phyloP scores from a whole-genome alignment of 2,329 filamentous ascomycete species.

The Zymoseptoria crescenta region DNA sequence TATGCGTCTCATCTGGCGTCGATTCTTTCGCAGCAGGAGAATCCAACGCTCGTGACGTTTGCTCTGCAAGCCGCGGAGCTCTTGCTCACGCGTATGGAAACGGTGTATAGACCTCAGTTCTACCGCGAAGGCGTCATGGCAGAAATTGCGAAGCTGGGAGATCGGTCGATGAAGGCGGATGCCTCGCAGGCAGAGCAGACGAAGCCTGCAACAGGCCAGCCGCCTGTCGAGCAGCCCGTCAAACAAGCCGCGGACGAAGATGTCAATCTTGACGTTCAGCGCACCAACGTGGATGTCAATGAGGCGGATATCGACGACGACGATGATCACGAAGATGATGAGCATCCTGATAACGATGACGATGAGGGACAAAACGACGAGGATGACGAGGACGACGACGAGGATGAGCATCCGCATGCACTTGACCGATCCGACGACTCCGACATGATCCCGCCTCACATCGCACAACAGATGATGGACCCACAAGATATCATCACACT shows the following conservation, averaged over 20 bases:
- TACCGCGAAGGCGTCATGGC: constrained; percentile 93
- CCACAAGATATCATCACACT: constrained; percentile 66
- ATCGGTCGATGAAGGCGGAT: constrained; percentile 28
- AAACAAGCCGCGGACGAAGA: constrained; percentile 33
- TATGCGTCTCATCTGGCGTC: constrained; percentile 94
- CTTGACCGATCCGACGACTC: constrained; percentile 48
- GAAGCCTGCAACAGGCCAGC: constrained; percentile 6
- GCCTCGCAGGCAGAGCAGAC: constrained; percentile 5
- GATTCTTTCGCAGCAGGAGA: constrained; percentile 91
- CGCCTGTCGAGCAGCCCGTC: constrained; percentile 19
- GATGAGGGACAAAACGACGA: constrained; percentile 32
- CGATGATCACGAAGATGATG: constrained; percentile 56
- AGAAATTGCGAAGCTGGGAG: constrained; percentile 76
- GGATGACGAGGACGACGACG: constrained; percentile 26
- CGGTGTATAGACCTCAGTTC: constrained; percentile 91
- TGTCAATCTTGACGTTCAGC: constrained; percentile 47
- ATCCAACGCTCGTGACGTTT: constrained; percentile 75
- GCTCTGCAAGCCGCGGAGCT: constrained; percentile 86
- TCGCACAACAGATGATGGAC: constrained; percentile 33
- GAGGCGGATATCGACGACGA: constrained; percentile 6
- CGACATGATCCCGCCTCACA: constrained; percentile 36
- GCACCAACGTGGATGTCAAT: constrained; percentile 28
- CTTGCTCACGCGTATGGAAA: constrained; percentile 71
- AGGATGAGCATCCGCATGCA: constrained; percentile 44
- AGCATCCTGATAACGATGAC: constrained; percentile 35